These are phyloP conservation scores for Citrullus mucosospermus DNA, from an alignment of 306 rosid genomes.

Conservation along the genomic window DNA sequence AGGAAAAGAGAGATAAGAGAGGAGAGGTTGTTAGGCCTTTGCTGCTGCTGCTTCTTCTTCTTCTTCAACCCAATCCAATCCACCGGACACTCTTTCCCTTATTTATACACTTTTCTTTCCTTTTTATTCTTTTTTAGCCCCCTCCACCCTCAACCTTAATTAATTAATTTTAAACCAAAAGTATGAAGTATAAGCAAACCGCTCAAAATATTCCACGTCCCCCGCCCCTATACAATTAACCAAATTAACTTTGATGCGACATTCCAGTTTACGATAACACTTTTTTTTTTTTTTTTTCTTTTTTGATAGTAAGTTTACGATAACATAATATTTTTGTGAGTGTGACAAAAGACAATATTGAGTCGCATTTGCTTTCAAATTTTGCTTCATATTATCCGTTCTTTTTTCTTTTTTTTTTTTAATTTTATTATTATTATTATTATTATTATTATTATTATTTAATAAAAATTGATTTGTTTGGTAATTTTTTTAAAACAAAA, in stretches of 20 bases:
- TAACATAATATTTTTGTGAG: background rate
- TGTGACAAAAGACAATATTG: background rate
- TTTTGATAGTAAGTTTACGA: background rate
- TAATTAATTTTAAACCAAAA: background rate
- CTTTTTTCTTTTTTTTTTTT: background rate
- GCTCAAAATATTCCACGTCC: background rate
- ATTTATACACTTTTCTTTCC: background rate
- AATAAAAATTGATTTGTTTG: too few relatives aligned
- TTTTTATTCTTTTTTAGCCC: too few relatives aligned
- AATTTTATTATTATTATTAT: too few relatives aligned
- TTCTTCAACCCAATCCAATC: background rate
- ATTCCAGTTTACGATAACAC: background rate
- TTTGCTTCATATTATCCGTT: background rate
- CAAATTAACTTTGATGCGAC: background rate
- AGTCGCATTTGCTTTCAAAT: background rate
- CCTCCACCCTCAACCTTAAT: background rate
- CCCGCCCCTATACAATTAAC: background rate
- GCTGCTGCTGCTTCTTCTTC: too few relatives aligned
- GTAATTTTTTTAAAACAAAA: too few relatives aligned
- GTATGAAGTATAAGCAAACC: background rate
- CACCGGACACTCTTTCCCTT: background rate
- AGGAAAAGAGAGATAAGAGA: too few relatives aligned
- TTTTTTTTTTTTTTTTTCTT: too few relatives aligned
- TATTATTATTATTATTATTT: too few relatives aligned
- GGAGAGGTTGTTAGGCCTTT: too few relatives aligned